Base-by-base conservation (phyloP, 2,329 filamentous ascomycete species). In the Cordyceps cateniannulata region DNA sequence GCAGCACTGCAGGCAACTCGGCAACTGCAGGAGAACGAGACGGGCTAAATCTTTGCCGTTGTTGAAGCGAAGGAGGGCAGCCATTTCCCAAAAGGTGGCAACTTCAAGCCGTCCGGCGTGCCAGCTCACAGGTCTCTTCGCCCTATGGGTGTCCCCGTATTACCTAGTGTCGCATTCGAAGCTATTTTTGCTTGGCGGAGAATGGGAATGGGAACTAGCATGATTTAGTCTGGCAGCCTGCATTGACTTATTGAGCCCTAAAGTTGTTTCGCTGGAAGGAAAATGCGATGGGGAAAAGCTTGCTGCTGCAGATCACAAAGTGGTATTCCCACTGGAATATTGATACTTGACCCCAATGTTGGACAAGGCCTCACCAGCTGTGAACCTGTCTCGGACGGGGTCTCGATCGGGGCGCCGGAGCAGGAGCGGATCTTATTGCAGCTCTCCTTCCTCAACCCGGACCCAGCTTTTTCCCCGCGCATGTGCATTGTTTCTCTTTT, bases 391-490 rank as follows among this genome's bases (percentile, higher is more conserved):
- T 45, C n/a, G 42, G 16, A 3, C 42, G 22, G 42, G 18, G 42
- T 45, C 10, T 49, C 42, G 45, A 58, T 58, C 55, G 45, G 55
- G 47, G 16, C n/a, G n/a, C n/a, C n/a, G n/a, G 27, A 4, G 16
- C 7, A 18, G 54, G 44, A 27, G 29, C 44, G 29, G 42, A 57
- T 57, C 54, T n/a, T 57, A n/a, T 10, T 27, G 32, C 4, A n/a
- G 44, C 8, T 16, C 16, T 56, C 18, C 14, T n/a, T 1, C 22
- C 24, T 8, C 45, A 50, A 49, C n/a, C 55, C 32, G 45, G 45
- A 50, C 55, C 55, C 55, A 58, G 44, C 45, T 10, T 35, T 42
- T 50, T 50, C 55, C 55, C 55, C 55, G 45, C 55, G 44, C 18
- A n/a, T 10, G 4, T 14, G 2, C 38, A 29, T 44, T 29, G 7